Evolutionary conservation across 2,329 filamentous ascomycete species (phyloP).

Genomic region (Neopestalotiopsis sp.): DNA sequence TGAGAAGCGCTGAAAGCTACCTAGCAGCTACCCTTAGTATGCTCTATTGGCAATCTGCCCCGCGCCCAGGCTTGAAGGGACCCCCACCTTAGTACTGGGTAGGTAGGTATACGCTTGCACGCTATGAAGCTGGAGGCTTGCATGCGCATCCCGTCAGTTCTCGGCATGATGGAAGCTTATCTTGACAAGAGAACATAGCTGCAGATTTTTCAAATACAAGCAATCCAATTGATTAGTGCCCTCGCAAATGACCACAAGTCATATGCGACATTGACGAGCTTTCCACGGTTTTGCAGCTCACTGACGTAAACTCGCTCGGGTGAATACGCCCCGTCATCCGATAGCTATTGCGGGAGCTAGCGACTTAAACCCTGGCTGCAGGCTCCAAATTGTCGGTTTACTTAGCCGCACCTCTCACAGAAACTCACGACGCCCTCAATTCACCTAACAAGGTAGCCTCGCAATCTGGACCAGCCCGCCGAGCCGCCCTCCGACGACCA

Average conservation of each 20-base stretch:
- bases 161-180: background rate
- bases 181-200: background rate
- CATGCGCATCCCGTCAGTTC: background rate
- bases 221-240: background rate
- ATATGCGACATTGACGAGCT: background rate
- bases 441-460: background rate
- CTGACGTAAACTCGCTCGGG: conserved; percentile 17
- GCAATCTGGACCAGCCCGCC: background rate
- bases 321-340: conserved; percentile 25
- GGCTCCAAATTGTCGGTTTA: conserved; percentile 8
- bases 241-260: background rate
- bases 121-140: background rate
- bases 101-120: background rate
- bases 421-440: conserved; percentile 13
- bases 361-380: conserved; percentile 13
- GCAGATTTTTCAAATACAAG: background rate
- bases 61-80: background rate
- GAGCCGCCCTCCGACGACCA: background rate
- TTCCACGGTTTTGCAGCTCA: background rate
- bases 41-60: background rate
- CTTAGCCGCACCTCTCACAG: conserved; percentile 18
- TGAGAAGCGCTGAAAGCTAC: background rate
- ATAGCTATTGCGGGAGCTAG: conserved; percentile 11
- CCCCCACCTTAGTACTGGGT: background rate
- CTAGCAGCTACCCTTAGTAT: background rate